Evolutionary conservation across 768 basidiomycete species (phyloP).

Genomic region (Candolleomyces eurysporus): DNA sequence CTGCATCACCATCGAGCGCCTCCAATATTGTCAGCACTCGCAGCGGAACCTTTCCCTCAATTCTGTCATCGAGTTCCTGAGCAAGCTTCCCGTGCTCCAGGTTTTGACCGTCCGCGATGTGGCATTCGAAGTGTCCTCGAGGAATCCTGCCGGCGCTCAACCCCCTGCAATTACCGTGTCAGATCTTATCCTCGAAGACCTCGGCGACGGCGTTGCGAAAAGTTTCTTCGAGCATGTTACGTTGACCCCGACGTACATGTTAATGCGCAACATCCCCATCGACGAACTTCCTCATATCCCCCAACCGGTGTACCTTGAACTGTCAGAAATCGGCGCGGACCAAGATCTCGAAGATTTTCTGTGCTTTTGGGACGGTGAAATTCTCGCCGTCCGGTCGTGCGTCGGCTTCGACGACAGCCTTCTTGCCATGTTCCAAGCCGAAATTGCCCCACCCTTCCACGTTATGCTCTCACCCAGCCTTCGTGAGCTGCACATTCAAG

Average conservation of each 20-base stretch:
- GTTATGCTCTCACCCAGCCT: slow-evolving; percentile 11
- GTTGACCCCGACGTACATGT: slow-evolving; percentile 11
- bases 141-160: not conserved
- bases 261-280: slow-evolving; percentile 13
- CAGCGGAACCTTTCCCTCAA: slow-evolving; percentile 5
- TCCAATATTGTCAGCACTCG: slow-evolving; percentile 3
- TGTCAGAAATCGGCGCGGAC: slow-evolving; percentile 12
- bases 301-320: slow-evolving; percentile 10
- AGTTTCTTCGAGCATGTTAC: slow-evolving; percentile 9
- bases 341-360: slow-evolving; percentile 12
- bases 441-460: slow-evolving; percentile 6
- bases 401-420: slow-evolving; percentile 15
- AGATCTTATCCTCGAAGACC: slow-evolving; percentile 17
- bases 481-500: slow-evolving; percentile 16
- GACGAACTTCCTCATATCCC: slow-evolving; percentile 12
- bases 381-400: slow-evolving; percentile 14
- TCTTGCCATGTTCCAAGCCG: slow-evolving; percentile 11
- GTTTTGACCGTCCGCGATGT: slow-evolving; percentile 16
- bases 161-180: slow-evolving; percentile 5
- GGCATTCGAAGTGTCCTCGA: not conserved
- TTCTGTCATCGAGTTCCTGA: slow-evolving; percentile 7
- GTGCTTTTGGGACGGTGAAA: slow-evolving; percentile 15
- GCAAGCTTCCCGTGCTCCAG: slow-evolving; percentile 10
- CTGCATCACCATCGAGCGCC: slow-evolving; percentile 13
- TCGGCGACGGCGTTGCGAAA: slow-evolving; percentile 10